Conservation (phyloP, 2,329 filamentous ascomycete species). For the Talaromyces albobiverticillius region DNA sequence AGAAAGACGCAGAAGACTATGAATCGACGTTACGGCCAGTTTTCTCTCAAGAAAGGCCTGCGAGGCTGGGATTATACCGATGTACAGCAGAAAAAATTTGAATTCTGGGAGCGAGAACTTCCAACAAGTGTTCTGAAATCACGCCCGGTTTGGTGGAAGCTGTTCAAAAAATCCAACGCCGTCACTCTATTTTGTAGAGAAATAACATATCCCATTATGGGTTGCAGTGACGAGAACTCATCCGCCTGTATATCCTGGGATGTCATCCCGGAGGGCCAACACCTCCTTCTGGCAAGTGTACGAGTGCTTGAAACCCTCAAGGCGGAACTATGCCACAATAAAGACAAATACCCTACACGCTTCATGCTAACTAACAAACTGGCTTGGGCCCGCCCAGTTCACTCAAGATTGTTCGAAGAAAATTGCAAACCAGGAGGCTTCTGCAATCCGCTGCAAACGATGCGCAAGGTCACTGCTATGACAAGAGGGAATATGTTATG, state of each 20-base stretch:
- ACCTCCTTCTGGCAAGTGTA: neutral
- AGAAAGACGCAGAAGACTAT: neutral
- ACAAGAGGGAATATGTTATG: neutral
- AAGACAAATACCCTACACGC: neutral
- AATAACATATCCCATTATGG: neutral
- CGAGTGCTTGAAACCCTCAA: neutral
- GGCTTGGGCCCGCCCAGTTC: neutral
- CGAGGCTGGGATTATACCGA: neutral
- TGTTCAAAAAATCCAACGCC: neutral
- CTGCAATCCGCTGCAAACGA: neutral
- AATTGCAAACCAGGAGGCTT: neutral
- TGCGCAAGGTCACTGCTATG: neutral
- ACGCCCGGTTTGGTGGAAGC: neutral
- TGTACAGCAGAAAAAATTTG: neutral
- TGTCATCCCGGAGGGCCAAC: neutral
- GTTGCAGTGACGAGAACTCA: neutral
- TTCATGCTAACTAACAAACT: neutral
- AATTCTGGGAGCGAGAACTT: constrained; percentile 1
- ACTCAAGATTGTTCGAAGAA: neutral
- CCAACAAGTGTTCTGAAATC: neutral
- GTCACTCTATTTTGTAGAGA: neutral
- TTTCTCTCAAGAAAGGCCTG: neutral
- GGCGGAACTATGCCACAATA: neutral
- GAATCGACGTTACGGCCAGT: neutral
- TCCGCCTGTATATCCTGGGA: neutral